phyloP scores from a whole-genome alignment of 352 stramenopile genomes.

The Phytophthora sp. region DNA sequence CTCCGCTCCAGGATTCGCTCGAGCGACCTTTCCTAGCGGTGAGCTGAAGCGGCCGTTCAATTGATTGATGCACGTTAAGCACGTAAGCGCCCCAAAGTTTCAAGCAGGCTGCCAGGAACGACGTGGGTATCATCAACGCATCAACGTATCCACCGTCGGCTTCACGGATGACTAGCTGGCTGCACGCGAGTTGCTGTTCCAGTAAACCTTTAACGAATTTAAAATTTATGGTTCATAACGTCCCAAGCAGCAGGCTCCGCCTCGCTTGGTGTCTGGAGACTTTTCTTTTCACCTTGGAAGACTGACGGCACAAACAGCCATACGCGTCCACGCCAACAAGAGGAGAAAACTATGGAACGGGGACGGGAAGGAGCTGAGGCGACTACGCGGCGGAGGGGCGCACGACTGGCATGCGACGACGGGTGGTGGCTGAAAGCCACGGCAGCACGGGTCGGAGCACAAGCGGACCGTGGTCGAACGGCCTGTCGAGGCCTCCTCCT shows the following conservation, averaged over 20 bases:
- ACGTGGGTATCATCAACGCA: no score
- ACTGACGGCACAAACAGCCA: constrained; percentile 22
- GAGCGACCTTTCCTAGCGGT: not conserved
- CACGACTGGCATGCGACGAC: not conserved
- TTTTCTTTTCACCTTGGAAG: constrained; percentile 7
- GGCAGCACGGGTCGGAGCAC: not conserved
- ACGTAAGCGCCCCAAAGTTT: not conserved
- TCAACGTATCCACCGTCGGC: no score
- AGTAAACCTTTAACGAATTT: constrained; percentile 24
- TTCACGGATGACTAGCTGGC: no score
- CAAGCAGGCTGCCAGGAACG: no score
- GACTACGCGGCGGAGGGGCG: not conserved
- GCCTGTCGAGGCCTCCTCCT: constrained; percentile 5
- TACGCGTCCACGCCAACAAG: constrained; percentile 17
- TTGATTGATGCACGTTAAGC: not conserved
- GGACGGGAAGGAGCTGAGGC: not conserved
- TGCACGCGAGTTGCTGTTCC: not conserved
- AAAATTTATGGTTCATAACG: constrained; percentile 35
- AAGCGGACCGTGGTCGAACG: constrained; percentile 4
- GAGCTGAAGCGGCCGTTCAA: not conserved
- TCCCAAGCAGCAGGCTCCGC: not conserved
- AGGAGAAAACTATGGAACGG: constrained; percentile 6
- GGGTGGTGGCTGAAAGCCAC: not conserved
- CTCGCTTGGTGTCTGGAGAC: not conserved
- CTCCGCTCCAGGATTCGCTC: not conserved